Evolutionary conservation across 2,329 filamentous ascomycete species (phyloP).

Genomic region (Hypoxylon sp.): DNA sequence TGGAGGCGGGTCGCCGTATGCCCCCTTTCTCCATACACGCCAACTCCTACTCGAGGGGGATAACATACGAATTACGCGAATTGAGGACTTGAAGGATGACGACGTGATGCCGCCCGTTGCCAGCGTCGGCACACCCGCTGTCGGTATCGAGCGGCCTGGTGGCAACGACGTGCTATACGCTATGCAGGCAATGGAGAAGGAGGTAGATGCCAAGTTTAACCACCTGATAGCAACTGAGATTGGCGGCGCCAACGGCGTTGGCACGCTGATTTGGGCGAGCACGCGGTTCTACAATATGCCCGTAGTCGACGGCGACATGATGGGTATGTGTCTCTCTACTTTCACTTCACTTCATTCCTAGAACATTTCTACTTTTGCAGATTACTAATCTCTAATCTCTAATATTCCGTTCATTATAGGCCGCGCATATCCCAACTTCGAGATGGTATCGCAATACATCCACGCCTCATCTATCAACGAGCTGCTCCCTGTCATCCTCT

Average conservation of each 20-base stretch:
- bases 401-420: not conserved
- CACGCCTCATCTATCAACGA: slow-evolving; percentile 14
- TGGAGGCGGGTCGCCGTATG: slow-evolving; percentile 65
- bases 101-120: slow-evolving; percentile 65
- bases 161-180: slow-evolving; percentile 10
- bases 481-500: slow-evolving; percentile 13
- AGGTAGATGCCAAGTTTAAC: slow-evolving; percentile 11
- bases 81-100: slow-evolving; percentile 60
- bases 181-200: slow-evolving; percentile 22
- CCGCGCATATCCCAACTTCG: slow-evolving; percentile 18
- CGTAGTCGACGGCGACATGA: slow-evolving; percentile 63
- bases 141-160: slow-evolving; percentile 65
- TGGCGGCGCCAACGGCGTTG: slow-evolving; percentile 72
- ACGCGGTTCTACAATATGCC: slow-evolving; percentile 62
- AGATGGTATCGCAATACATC: slow-evolving; percentile 18
- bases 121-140: slow-evolving; percentile 67
- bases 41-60: slow-evolving; percentile 54
- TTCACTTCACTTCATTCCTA: no score
- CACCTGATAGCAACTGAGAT: slow-evolving; percentile 60
- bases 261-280: slow-evolving; percentile 65
- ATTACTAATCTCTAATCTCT: slow-evolving; percentile 49
- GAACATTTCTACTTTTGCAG: no score
- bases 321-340: slow-evolving; percentile 58
- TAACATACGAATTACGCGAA: slow-evolving; percentile 59
- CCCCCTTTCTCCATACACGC: slow-evolving; percentile 9